A percentile compares a stretch with the other conserved stretches of the same genome.
phyloP scores from a whole-genome alignment of 495 filamentous ascomycete species.

The Zalerion maritima region DNA sequence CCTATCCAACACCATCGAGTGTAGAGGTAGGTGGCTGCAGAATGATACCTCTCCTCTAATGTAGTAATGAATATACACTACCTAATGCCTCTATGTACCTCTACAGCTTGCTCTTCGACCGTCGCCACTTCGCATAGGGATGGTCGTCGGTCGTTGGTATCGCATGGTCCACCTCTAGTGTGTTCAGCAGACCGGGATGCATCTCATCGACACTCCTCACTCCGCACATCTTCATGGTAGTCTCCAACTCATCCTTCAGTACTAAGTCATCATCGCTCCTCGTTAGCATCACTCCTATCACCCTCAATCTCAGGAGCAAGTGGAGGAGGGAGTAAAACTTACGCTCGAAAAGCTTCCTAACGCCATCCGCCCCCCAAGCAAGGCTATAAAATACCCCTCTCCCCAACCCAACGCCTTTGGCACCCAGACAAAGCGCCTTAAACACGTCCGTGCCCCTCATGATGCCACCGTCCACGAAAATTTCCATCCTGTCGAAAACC shows the following conservation, averaged over 20 bases:
- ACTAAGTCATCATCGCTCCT: constrained; percentile 28
- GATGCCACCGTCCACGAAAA: constrained; percentile 55
- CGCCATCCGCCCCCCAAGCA: constrained; percentile 62
- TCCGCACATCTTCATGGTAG: constrained; percentile 65
- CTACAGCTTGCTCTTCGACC: constrained; percentile 13
- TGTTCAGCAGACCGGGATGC: constrained; percentile 55
- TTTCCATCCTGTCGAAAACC: constrained; percentile 46
- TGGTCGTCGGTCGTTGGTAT: constrained; percentile 43
- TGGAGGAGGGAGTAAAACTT: constrained; percentile 12
- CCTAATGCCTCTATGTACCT: no score
- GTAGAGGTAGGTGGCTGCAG: no score
- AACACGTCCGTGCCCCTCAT: constrained; percentile 51
- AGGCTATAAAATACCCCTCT: constrained; percentile 44
- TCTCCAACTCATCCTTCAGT: constrained; percentile 62
- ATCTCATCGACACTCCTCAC: constrained; percentile 58
- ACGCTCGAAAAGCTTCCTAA: constrained; percentile 48
- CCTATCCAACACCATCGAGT: no score
- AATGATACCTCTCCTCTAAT: no score
- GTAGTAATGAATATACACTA: no score
- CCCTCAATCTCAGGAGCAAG: background rate
- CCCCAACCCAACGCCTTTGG: constrained; percentile 50
- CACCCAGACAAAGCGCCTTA: constrained; percentile 53
- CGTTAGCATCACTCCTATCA: constrained; percentile 2
- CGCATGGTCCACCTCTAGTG: constrained; percentile 53
- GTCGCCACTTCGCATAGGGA: constrained; percentile 45